phyloP scores from a whole-genome alignment of 768 basidiomycete genomes.

The Boletus huronensis region DNA sequence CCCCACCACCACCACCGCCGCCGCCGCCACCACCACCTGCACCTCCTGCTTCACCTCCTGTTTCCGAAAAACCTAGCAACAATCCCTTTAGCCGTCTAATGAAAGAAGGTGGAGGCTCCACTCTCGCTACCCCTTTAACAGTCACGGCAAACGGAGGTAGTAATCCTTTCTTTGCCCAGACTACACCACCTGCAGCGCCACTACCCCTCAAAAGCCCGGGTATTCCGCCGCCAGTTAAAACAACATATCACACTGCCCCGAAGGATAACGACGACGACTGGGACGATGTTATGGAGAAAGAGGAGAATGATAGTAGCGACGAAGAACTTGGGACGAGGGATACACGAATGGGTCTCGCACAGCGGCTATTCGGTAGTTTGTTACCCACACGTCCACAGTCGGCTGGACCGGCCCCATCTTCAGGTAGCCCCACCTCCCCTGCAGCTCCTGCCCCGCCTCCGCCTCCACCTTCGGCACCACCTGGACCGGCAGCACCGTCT shows the following conservation, averaged over 20 bases:
- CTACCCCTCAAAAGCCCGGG: slow-evolving; percentile 36
- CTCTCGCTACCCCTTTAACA: slow-evolving; percentile 20
- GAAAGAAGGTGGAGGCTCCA: slow-evolving; percentile 41
- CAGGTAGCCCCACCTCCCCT: slow-evolving; percentile 26
- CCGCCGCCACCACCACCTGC: slow-evolving; percentile 29
- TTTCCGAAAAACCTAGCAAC: slow-evolving; percentile 51
- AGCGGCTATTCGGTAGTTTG: slow-evolving; percentile 72
- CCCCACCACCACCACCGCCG: slow-evolving; percentile 35
- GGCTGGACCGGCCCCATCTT: slow-evolving; percentile 37
- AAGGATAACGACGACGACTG: slow-evolving; percentile 70
- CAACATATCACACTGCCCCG: slow-evolving; percentile 61
- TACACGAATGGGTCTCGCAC: slow-evolving; percentile 69
- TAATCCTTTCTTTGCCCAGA: slow-evolving; percentile 71
- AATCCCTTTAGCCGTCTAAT: slow-evolving; percentile 80
- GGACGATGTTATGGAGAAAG: slow-evolving; percentile 77
- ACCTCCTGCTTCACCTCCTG: slow-evolving; percentile 27
- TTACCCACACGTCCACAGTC: slow-evolving; percentile 58
- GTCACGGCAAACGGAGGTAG: slow-evolving; percentile 43
- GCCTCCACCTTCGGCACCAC: slow-evolving; percentile 36
- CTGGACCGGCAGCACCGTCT: slow-evolving; percentile 14
- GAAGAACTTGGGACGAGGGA: slow-evolving; percentile 71
- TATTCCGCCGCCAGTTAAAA: slow-evolving; percentile 47
- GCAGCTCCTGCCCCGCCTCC: slow-evolving; percentile 37
- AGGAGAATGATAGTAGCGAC: slow-evolving; percentile 68
- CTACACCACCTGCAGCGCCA: slow-evolving; percentile 35